These are phyloP conservation scores for Solanum sitiens DNA, from an alignment of 257 asterid species.

Conservation along the genomic window DNA sequence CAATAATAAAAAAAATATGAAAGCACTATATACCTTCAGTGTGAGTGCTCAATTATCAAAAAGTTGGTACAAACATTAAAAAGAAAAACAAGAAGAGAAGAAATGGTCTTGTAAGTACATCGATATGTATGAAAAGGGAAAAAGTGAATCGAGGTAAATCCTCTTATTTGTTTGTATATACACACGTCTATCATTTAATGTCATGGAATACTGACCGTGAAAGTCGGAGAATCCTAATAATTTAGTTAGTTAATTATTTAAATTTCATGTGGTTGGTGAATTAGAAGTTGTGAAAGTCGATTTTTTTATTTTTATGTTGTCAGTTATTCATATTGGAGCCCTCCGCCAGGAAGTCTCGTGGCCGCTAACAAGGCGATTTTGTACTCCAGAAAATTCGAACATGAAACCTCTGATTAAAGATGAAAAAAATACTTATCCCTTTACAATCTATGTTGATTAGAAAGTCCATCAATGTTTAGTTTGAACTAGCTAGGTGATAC, in stretches of 20 bases:
- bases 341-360: not conserved
- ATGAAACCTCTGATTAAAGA: too few relatives aligned
- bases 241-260: too few relatives aligned
- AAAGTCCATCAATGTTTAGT: too few relatives aligned
- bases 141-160: not conserved
- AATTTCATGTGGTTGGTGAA: not conserved
- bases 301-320: too few relatives aligned
- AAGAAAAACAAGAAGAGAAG: not conserved
- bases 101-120: not conserved
- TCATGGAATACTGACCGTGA: not conserved
- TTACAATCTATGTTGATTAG: too few relatives aligned
- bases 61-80: not conserved
- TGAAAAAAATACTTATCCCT: too few relatives aligned
- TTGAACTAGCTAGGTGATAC: too few relatives aligned
- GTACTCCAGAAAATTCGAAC: too few relatives aligned
- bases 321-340: not conserved
- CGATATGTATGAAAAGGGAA: not conserved
- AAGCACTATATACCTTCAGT: not conserved
- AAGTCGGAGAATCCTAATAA: not conserved
- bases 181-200: not conserved
- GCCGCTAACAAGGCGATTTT: too few relatives aligned
- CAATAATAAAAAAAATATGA: not conserved
- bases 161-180: not conserved
- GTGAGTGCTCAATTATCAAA: not conserved
- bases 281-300: not conserved